phyloP scores from a whole-genome alignment of 2,329 filamentous ascomycete species.

The Arthroderma sp. region DNA sequence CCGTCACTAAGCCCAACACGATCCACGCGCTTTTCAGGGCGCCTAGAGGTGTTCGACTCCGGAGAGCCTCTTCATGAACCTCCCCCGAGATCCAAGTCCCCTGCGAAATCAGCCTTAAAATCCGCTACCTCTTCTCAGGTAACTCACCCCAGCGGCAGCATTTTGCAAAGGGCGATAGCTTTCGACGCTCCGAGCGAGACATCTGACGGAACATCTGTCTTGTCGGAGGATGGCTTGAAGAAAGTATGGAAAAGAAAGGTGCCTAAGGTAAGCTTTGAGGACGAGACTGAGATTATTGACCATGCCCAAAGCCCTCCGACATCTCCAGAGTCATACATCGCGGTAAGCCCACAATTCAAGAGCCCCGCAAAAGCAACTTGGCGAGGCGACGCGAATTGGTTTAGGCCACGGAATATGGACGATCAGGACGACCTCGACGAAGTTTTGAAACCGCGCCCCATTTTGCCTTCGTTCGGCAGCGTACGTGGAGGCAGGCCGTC shows the following conservation, averaged over 20 bases:
- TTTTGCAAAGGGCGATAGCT: constrained; percentile 13
- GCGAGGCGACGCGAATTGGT: too few species aligned
- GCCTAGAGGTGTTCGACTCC: constrained; percentile 35
- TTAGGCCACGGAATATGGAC: neutral
- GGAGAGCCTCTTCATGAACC: constrained; percentile 43
- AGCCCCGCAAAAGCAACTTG: neutral
- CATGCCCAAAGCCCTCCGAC: constrained; percentile 29
- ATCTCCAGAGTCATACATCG: constrained; percentile 25
- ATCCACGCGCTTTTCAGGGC: constrained; percentile 44
- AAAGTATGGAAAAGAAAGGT: constrained; percentile 38
- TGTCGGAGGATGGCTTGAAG: constrained; percentile 31
- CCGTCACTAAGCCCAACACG: constrained; percentile 10
- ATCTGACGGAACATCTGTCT: constrained; percentile 42
- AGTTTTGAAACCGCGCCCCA: constrained; percentile 45
- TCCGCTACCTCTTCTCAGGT: constrained; percentile 34
- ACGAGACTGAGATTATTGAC: constrained; percentile 39
- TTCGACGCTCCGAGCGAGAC: constrained; percentile 37
- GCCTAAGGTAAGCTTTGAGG: constrained; percentile 56
- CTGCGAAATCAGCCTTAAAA: constrained; percentile 50
- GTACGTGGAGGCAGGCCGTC: constrained; percentile 35
- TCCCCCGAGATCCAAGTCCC: constrained; percentile 46
- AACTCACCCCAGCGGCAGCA: constrained; percentile 20
- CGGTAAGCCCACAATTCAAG: constrained; percentile 23
- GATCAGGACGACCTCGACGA: constrained; percentile 41
- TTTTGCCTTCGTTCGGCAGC: constrained; percentile 51